A percentile compares a stretch with the other conserved stretches of the same genome.
These are phyloP conservation scores for Chloropicon primus DNA, from an alignment of 139 green algal genomes.

Conservation along the genomic window DNA sequence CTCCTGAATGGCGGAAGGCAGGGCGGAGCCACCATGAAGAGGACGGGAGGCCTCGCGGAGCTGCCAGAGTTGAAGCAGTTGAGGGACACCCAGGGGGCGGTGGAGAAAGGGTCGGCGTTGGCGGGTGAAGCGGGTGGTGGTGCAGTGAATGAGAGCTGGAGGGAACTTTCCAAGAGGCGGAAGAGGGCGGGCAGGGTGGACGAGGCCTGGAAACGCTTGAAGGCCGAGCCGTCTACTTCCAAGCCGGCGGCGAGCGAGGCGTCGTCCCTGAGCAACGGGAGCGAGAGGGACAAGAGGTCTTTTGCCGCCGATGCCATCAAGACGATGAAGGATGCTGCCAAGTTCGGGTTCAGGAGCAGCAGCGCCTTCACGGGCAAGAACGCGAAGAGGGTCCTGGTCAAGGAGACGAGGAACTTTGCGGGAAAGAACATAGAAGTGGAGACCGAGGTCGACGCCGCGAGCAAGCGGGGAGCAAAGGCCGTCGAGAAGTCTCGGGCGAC, in stretches of 20 bases:
- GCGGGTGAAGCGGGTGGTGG: background rate
- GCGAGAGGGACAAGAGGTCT: background rate
- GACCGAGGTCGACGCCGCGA: constrained; percentile 32
- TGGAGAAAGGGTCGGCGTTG: background rate
- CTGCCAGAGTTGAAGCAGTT: background rate
- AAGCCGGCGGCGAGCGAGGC: too few species aligned
- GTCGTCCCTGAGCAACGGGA: too few species aligned
- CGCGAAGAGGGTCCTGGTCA: background rate
- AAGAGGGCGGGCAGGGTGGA: background rate
- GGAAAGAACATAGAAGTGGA: constrained; percentile 59
- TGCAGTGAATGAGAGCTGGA: background rate
- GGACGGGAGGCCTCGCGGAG: background rate
- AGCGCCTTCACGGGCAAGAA: background rate
- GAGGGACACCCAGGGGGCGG: background rate
- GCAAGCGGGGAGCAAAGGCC: constrained; percentile 32
- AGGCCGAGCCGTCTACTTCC: background rate
- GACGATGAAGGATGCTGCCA: background rate
- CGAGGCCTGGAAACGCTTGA: background rate
- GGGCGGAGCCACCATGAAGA: background rate
- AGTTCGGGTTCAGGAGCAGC: background rate
- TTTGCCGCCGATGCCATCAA: background rate
- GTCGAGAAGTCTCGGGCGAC: constrained; percentile 19
- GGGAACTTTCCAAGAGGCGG: background rate
- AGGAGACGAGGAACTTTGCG: constrained; percentile 43
- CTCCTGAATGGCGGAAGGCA: background rate